Evolutionary conservation across 805 yeast genomes (phyloP).

Genomic region (Yarrowia sp.): DNA sequence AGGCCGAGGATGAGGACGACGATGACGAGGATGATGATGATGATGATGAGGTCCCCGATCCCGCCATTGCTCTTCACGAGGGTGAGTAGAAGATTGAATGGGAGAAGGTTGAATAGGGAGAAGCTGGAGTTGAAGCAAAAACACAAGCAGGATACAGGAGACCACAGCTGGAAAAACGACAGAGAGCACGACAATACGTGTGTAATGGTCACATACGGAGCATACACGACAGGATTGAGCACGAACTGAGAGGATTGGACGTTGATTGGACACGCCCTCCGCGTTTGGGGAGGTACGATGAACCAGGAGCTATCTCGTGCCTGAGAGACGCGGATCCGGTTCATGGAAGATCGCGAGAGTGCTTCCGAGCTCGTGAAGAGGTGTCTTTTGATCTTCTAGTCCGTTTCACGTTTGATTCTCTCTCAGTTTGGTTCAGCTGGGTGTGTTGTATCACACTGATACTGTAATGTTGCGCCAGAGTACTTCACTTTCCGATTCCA

Average conservation of each 20-base stretch:
- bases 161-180: neutral
- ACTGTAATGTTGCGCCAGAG: neutral
- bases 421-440: neutral
- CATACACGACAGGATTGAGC: neutral
- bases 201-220: neutral
- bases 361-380: neutral
- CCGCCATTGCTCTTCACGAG: slow-evolving; percentile 24
- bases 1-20: slow-evolving; percentile 33
- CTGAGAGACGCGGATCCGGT: neutral
- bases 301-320: too few species aligned
- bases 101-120: neutral
- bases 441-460: neutral
- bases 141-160: neutral
- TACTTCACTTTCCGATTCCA: neutral
- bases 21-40: slow-evolving; percentile 43
- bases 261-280: neutral
- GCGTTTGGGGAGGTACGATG: neutral
- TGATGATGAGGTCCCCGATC: slow-evolving; percentile 54
- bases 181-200: neutral
- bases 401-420: neutral
- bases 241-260: neutral
- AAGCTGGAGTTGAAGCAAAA: neutral
- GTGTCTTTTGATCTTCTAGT: neutral
- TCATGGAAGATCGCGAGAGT: neutral
- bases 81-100: slow-evolving; percentile 1